Evolutionary conservation across 768 basidiomycete species (phyloP).

Genomic region (Suillus decipiens): DNA sequence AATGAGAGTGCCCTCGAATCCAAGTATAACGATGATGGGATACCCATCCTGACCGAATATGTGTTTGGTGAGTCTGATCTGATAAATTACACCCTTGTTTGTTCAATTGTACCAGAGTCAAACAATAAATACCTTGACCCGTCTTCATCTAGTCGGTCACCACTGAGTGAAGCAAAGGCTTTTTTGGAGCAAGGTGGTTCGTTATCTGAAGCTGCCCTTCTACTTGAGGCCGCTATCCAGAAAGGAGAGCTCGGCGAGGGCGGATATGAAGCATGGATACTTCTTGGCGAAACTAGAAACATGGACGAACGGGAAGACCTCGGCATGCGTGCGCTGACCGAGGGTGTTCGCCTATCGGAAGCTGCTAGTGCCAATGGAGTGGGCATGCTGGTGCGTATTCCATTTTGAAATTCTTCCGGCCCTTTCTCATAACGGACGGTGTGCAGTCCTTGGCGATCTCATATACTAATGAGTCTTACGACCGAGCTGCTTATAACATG

Average conservation of each 20-base stretch:
- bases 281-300: conserved; percentile 85
- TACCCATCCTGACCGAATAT: conserved; percentile 74
- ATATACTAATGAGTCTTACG: conserved; percentile 92
- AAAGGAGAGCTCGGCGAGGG: conserved; percentile 77
- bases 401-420: not conserved
- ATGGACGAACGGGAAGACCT: conserved; percentile 89
- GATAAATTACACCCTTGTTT: not conserved
- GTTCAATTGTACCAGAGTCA: conserved; percentile 46
- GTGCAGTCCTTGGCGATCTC: conserved; percentile 89
- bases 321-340: conserved; percentile 75
- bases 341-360: conserved; percentile 71
- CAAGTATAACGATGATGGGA: conserved; percentile 70
- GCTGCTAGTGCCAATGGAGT: conserved; percentile 60
- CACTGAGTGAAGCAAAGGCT: conserved; percentile 70
- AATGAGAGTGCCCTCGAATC: conserved; percentile 35
- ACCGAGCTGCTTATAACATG: conserved; percentile 82
- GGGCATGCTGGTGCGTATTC: conserved; percentile 69
- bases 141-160: conserved; percentile 46
- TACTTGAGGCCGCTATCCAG: conserved; percentile 91
- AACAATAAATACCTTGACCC: conserved; percentile 71
- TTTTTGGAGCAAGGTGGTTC: conserved; percentile 81
- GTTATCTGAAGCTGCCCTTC: conserved; percentile 80
- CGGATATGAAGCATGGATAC: conserved; percentile 89
- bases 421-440: conserved; percentile 1
- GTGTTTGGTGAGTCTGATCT: conserved; percentile 62